Conservation (phyloP, 768 basidiomycete genomes). For the Hygrocybe punicea region DNA sequence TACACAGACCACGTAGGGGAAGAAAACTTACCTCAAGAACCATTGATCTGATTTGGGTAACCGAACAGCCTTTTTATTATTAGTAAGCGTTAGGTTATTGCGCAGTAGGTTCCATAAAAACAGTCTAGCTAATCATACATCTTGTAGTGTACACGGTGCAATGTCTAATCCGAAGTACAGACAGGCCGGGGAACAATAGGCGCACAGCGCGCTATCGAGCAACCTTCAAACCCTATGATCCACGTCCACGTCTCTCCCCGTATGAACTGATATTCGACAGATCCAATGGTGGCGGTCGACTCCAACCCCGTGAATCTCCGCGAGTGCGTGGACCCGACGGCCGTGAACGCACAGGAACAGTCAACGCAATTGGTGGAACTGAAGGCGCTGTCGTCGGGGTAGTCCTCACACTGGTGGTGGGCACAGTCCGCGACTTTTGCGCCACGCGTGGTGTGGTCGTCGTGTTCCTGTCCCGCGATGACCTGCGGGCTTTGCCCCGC, state of each 20-base stretch:
- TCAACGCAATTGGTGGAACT: conserved; percentile 15
- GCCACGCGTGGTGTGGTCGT: not conserved
- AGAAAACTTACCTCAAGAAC: no score
- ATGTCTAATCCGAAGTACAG: no score
- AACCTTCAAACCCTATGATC: not conserved
- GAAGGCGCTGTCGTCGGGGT: conserved; percentile 15
- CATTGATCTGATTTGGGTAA: no score
- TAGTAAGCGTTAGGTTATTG: no score
- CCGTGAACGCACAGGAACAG: conserved; percentile 22
- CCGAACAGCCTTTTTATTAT: no score
- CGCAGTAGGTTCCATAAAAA: no score
- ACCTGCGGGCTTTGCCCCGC: conserved; percentile 24
- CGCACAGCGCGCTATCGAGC: no score
- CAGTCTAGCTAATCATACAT: no score
- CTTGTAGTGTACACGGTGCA: no score
- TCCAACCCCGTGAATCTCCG: conserved; percentile 21
- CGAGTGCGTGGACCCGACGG: conserved; percentile 39
- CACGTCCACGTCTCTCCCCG: not conserved
- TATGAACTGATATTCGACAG: conserved; percentile 24
- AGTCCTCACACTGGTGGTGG: conserved; percentile 1
- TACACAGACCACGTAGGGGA: no score
- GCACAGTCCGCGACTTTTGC: conserved; percentile 1
- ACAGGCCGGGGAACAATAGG: no score
- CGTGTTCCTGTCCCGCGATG: conserved; percentile 3
- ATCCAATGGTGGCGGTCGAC: conserved; percentile 27